Conservation (phyloP, 768 basidiomycete species). For the Rhodotorula taiwanensis region DNA sequence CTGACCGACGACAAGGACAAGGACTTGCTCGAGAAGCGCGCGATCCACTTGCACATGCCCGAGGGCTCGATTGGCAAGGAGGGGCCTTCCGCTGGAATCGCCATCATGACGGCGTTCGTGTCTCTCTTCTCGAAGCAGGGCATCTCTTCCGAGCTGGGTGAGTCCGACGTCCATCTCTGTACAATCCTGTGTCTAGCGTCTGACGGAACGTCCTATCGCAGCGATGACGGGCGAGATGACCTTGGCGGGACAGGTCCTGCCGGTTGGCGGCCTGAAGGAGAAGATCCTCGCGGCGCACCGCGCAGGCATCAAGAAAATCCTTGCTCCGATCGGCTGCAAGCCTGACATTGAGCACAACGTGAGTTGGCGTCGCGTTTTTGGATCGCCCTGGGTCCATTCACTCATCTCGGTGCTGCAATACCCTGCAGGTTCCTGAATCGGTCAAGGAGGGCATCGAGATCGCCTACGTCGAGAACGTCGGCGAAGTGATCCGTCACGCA, state of each 20-base stretch:
- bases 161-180: constrained; percentile 40
- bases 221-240: constrained; percentile 99
- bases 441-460: constrained; percentile 92
- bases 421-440: constrained; percentile 57
- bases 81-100: constrained; percentile 93
- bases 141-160: constrained; percentile 53
- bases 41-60: constrained; percentile 95
- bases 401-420: background rate
- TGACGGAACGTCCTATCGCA: constrained; percentile 40
- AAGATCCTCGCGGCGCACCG: constrained; percentile 95
- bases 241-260: constrained; percentile 87
- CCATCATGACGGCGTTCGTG: constrained; percentile 83
- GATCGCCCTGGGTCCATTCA: too few relatives aligned
- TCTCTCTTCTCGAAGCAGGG: constrained; percentile 69
- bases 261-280: constrained; percentile 85
- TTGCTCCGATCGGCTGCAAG: constrained; percentile 78
- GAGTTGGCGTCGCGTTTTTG: too few relatives aligned
- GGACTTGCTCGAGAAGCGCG: constrained; percentile 73
- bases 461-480: constrained; percentile 89
- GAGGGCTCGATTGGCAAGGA: constrained; percentile 39
- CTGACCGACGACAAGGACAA: constrained; percentile 66
- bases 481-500: constrained; percentile 79
- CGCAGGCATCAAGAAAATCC: constrained; percentile 86
- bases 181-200: background rate
- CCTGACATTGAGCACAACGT: constrained; percentile 98